A percentile compares a stretch with the other conserved stretches of the same genome.
These are phyloP conservation scores for Macrophomina tecta DNA, from an alignment of 2,329 filamentous ascomycete species.

Conservation along the genomic window DNA sequence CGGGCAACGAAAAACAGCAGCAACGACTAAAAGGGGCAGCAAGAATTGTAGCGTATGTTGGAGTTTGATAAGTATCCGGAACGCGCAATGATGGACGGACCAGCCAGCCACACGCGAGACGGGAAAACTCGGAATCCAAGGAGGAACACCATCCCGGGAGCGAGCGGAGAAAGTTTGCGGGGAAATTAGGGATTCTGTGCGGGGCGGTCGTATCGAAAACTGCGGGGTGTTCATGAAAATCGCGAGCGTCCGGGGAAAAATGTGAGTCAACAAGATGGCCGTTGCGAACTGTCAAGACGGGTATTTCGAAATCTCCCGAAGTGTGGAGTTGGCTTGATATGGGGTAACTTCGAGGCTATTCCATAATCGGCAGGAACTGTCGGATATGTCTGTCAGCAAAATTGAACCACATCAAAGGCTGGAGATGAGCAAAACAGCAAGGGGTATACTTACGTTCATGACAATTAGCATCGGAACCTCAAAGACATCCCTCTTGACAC, in stretches of 20 bases:
- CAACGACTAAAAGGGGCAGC: slow-evolving; percentile 3
- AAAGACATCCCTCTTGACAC: slow-evolving; percentile 94
- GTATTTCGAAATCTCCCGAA: slow-evolving; percentile 16
- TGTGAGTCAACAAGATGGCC: slow-evolving; percentile 9
- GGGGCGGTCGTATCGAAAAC: slow-evolving; percentile 9
- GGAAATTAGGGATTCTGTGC: slow-evolving; percentile 18
- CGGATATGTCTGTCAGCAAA: slow-evolving; percentile 15
- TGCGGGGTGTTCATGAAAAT: slow-evolving; percentile 15
- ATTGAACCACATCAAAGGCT: neutral
- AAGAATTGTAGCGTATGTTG: neutral
- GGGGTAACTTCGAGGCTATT: slow-evolving; percentile 8
- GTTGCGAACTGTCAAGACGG: neutral
- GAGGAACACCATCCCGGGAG: slow-evolving; percentile 10
- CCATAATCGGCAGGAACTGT: slow-evolving; percentile 25
- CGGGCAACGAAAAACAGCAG: slow-evolving; percentile 12
- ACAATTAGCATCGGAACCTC: slow-evolving; percentile 99
- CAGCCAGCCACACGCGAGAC: slow-evolving; percentile 9
- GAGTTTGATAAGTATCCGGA: neutral
- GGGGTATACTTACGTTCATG: slow-evolving; percentile 81
- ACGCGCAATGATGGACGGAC: slow-evolving; percentile 14
- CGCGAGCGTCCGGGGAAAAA: slow-evolving; percentile 16
- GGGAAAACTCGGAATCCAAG: slow-evolving; percentile 14
- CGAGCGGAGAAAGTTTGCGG: slow-evolving; percentile 17
- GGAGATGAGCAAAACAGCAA: neutral
- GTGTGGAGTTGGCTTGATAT: slow-evolving; percentile 15